A percentile compares a stretch with the other conserved stretches of the same genome.
phyloP scores from a whole-genome alignment of 1,284 basidiomycete species.

The Ustilago hordei region DNA sequence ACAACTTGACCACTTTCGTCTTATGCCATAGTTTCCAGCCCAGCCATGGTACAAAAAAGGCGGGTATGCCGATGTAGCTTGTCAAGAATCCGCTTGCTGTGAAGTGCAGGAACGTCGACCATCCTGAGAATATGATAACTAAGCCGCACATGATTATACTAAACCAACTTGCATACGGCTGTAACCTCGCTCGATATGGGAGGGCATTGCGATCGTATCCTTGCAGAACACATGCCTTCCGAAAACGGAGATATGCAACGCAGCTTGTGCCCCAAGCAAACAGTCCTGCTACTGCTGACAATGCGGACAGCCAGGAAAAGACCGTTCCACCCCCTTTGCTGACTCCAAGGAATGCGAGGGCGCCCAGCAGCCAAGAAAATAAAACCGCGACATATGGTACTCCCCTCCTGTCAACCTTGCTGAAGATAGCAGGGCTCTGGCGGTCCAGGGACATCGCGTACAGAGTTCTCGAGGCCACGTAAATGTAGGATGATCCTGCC shows the following conservation, averaged over 20 bases:
- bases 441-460: conserved; percentile 81
- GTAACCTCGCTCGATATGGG: conserved; percentile 72
- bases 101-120: conserved; percentile 62
- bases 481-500: conserved; percentile 84
- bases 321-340: conserved; percentile 71
- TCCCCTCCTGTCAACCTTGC: conserved; percentile 77
- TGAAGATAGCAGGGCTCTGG: conserved; percentile 81
- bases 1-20: conserved; percentile 68
- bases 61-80: conserved; percentile 79
- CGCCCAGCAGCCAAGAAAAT: conserved; percentile 78
- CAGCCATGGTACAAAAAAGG: conserved; percentile 83
- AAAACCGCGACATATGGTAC: conserved; percentile 80
- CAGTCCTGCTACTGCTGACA: conserved; percentile 77
- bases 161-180: conserved; percentile 66
- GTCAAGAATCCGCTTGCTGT: conserved; percentile 78
- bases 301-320: conserved; percentile 75
- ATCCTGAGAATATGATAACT: conserved; percentile 71
- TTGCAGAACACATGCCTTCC: conserved; percentile 76
- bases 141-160: conserved; percentile 44
- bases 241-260: conserved; percentile 81
- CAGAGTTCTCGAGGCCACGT: conserved; percentile 79
- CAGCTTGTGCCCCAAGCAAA: conserved; percentile 87
- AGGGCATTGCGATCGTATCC: conserved; percentile 73
- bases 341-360: conserved; percentile 76
- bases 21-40: conserved; percentile 74